phyloP scores from a whole-genome alignment of 2,329 filamentous ascomycete species.

The Apiospora saccharicola region DNA sequence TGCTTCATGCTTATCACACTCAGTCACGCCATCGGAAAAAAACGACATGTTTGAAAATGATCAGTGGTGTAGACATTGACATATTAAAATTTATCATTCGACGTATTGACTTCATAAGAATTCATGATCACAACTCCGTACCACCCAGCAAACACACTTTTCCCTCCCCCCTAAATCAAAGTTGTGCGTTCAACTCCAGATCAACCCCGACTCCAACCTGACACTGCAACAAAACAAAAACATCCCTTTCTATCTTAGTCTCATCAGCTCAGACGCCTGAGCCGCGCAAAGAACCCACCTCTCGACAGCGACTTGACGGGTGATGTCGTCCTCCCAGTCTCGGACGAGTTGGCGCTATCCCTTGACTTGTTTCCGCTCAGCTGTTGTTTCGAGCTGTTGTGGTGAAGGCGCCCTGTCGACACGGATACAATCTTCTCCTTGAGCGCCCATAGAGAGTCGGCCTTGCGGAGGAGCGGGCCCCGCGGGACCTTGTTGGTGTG shows the following conservation, averaged over 20 bases:
- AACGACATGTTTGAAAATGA: neutral
- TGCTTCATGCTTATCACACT: constrained; percentile 23
- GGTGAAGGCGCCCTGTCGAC: neutral
- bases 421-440: constrained; percentile 46
- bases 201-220: neutral
- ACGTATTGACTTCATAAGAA: constrained; percentile 13
- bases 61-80: neutral
- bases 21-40: neutral
- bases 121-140: neutral
- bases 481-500: constrained; percentile 25
- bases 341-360: constrained; percentile 13
- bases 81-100: constrained; percentile 15
- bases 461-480: constrained; percentile 47
- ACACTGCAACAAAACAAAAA: constrained; percentile 5
- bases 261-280: constrained; percentile 7
- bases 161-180: neutral
- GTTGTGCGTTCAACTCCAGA: neutral
- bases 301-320: constrained; percentile 11
- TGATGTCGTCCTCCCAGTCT: neutral
- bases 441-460: constrained; percentile 59
- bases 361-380: constrained; percentile 31
- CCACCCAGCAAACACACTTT: neutral
- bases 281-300: constrained; percentile 21
- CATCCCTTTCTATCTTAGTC: neutral
- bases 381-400: constrained; percentile 31